Base-by-base conservation (phyloP, 352 stramenopile species). In the Globisporangium barbulae region DNA sequence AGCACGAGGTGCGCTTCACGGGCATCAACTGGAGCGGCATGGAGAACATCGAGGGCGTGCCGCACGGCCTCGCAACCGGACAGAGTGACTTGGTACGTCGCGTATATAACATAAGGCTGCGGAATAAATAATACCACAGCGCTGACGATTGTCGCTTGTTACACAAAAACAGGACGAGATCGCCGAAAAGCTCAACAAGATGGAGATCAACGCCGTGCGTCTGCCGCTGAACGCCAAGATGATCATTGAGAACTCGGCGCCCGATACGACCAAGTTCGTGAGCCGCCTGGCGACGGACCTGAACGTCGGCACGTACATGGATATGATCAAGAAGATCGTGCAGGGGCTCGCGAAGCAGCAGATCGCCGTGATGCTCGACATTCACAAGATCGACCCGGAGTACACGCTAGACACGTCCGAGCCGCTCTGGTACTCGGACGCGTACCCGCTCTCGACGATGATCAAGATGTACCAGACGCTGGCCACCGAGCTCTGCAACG, bases 21-120 rank as follows among this genome's bases (percentile, higher is more conserved):
- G 85, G 85, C 39, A 90, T 94, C 70, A 94, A 94, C 69, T 94
- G 85, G 85, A 94, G 83, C 53, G 85, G 85, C 56, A 94, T 94
- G 85, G 85, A 94, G 70, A 92, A 94, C 65, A 31, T 68, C 0
- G 83, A 92, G 53, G 85, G 85, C 13, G 83, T 94, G 22, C 85
- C 85, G 1, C 83, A 94, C 57, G 85, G 85, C 9, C 73, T 94
- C 3, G 83, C 83, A 0, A 81, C 71, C 5, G 82, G 83, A 21
- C 83, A 92, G 72, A 79, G 69, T 48, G 81, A 88, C 47, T 52
- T 92, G 52, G 83, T 78, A 66, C 21, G 17, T 59, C 21, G 25
- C 55, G 21, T 21, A 10, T 49, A 48, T 49, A 41, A 41, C 35
- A 15, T 19, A 41, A 15, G 35, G 10, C 35, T 41, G 35, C 12